A percentile compares a stretch with the other conserved stretches of the same genome.
Conservation (phyloP, 371 early-diverging fungal genomes). For the Actinomortierella wolfii region DNA sequence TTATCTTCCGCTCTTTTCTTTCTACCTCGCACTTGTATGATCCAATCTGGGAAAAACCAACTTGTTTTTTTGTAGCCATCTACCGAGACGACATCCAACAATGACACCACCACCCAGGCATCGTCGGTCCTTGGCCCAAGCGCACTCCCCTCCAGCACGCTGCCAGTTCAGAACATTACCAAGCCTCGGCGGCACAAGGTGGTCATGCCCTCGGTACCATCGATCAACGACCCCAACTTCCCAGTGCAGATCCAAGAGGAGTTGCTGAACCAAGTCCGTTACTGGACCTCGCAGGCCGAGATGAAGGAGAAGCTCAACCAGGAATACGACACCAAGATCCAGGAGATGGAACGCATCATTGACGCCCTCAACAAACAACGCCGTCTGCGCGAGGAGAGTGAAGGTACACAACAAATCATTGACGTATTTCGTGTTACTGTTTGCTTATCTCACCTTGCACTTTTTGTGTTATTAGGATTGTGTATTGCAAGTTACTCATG, state of each 20-base stretch:
- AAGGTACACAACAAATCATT: conserved; percentile 48
- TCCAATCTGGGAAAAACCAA: neutral
- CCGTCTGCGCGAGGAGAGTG: conserved; percentile 63
- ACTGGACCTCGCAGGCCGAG: conserved; percentile 45
- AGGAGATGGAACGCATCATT: conserved; percentile 64
- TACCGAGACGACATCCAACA: conserved; percentile 8
- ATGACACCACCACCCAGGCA: conserved; percentile 17
- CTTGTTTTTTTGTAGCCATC: conserved; percentile 4
- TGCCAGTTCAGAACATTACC: conserved; percentile 28
- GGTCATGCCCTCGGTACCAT: conserved; percentile 14
- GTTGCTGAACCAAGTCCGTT: conserved; percentile 40
- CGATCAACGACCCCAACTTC: conserved; percentile 26
- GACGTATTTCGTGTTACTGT: conserved; percentile 5
- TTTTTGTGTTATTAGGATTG: neutral
- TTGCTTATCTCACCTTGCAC: neutral
- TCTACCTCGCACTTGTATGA: conserved; percentile 3
- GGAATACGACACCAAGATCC: conserved; percentile 65
- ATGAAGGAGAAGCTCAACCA: conserved; percentile 67
- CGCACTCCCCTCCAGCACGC: conserved; percentile 24
- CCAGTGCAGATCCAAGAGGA: conserved; percentile 45
- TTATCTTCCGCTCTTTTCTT: neutral
- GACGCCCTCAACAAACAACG: conserved; percentile 69
- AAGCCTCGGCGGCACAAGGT: conserved; percentile 46
- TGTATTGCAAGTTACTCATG: conserved; percentile 5
- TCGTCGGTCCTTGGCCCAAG: conserved; percentile 24